Percentiles rank a stretch among this genome's conserved stretches.
Conservation (phyloP, 192 early-diverging fungal species). For the Rhizophagus prolifer region DNA sequence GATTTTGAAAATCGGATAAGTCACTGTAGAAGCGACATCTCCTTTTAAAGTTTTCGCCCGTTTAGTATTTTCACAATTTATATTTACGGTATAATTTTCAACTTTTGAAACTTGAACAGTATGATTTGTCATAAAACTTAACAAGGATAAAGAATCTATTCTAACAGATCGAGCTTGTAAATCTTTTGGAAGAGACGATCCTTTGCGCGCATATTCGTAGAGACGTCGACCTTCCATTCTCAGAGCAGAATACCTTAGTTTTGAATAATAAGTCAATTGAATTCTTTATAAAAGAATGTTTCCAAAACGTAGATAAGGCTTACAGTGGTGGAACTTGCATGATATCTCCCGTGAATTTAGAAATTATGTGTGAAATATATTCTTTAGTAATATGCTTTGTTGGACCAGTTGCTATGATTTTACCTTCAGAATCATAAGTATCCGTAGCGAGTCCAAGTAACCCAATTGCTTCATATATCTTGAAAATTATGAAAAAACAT, state of each 20-base stretch:
- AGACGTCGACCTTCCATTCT: conserved; percentile 66
- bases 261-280: background rate
- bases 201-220: conserved; percentile 69
- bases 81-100: background rate
- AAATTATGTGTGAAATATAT: conserved; percentile 39
- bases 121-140: conserved; percentile 33
- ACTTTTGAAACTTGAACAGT: background rate
- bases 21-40: no score
- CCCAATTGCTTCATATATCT: conserved; percentile 53
- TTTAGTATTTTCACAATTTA: background rate
- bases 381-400: conserved; percentile 45
- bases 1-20: conserved; percentile 52
- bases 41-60: no score
- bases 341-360: conserved; percentile 58
- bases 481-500: background rate
- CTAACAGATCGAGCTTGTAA: conserved; percentile 42
- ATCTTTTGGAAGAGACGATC: conserved; percentile 41
- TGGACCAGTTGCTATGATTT: conserved; percentile 36
- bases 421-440: conserved; percentile 57
- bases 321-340: conserved; percentile 67
- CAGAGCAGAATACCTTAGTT: conserved; percentile 62
- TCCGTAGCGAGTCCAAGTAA: conserved; percentile 58
- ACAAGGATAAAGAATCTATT: conserved; percentile 42
- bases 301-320: background rate
- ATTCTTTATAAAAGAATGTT: background rate